Percentiles rank a stretch among this genome's conserved stretches.
Evolutionary conservation across 2,329 filamentous ascomycete species (phyloP).

Genomic region (Penicillium digitatum): DNA sequence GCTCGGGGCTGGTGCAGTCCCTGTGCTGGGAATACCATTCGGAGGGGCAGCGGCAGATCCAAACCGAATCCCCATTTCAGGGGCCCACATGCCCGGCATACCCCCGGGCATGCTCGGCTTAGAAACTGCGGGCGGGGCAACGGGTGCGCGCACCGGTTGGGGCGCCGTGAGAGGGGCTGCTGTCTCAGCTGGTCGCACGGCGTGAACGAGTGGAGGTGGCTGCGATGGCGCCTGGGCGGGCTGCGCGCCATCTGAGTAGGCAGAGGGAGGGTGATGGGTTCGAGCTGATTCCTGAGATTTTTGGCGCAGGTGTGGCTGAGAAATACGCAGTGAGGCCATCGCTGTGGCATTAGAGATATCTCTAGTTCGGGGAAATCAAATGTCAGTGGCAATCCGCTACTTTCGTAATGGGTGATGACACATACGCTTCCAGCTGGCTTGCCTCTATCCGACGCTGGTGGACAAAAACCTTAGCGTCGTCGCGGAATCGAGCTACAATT

Average conservation of each 20-base stretch:
- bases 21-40: conserved; percentile 18
- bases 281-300: conserved; percentile 31
- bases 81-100: conserved; percentile 64
- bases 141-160: conserved; percentile 42
- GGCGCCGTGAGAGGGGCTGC: conserved; percentile 45
- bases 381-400: conserved; percentile 2
- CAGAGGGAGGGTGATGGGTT: conserved; percentile 26
- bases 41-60: conserved; percentile 43
- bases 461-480: conserved; percentile 73
- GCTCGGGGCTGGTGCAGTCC: conserved; percentile 20
- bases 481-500: conserved; percentile 79
- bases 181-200: conserved; percentile 35
- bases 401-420: conserved; percentile 3
- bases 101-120: conserved; percentile 41
- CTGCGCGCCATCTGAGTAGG: conserved; percentile 32
- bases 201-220: conserved; percentile 44
- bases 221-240: conserved; percentile 40
- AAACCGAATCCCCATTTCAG: conserved; percentile 77
- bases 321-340: conserved; percentile 57
- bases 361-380: conserved; percentile 27
- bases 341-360: conserved; percentile 53
- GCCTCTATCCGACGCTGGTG: conserved; percentile 78
- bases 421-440: conserved; percentile 69
- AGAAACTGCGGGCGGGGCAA: conserved; percentile 52
- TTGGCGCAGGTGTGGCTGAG: conserved; percentile 29